These are phyloP conservation scores for Xylaria intraflava DNA, from an alignment of 495 filamentous ascomycete species.

Conservation along the genomic window DNA sequence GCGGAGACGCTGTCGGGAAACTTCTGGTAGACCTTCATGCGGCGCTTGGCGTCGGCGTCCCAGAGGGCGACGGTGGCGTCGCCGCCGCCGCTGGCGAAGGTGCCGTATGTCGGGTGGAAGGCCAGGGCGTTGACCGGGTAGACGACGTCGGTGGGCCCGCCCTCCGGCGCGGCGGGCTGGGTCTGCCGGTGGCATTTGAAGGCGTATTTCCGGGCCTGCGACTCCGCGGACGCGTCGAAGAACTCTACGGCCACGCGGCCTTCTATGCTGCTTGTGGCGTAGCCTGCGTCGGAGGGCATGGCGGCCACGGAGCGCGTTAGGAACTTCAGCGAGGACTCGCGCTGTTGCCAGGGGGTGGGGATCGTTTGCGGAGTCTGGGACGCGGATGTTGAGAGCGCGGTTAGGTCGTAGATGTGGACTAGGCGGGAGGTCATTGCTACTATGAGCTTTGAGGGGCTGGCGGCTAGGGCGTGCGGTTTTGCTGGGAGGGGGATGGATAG, in stretches of 20 bases:
- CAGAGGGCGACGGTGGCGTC: slow-evolving; percentile 93
- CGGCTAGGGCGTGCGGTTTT: slow-evolving; percentile 82
- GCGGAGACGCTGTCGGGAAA: slow-evolving; percentile 71
- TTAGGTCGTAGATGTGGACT: slow-evolving; percentile 87
- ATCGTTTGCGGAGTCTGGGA: slow-evolving; percentile 40
- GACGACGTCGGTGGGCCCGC: slow-evolving; percentile 61
- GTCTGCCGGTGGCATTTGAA: slow-evolving; percentile 93
- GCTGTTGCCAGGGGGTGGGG: slow-evolving; percentile 76
- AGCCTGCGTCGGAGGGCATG: slow-evolving; percentile 92
- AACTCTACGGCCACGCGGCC: slow-evolving; percentile 93
- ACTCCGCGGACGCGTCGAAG: slow-evolving; percentile 82
- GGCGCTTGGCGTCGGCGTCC: slow-evolving; percentile 87
- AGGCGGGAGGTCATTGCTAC: slow-evolving; percentile 92
- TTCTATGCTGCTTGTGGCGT: slow-evolving; percentile 83
- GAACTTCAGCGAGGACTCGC: slow-evolving; percentile 90
- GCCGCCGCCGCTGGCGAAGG: slow-evolving; percentile 88
- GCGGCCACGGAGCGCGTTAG: slow-evolving; percentile 90
- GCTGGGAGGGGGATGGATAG: slow-evolving; percentile 62
- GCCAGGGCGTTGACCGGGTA: slow-evolving; percentile 92
- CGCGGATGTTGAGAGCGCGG: slow-evolving; percentile 51
- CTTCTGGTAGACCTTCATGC: slow-evolving; percentile 84
- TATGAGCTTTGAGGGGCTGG: slow-evolving; percentile 75
- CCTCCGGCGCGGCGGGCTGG: slow-evolving; percentile 17
- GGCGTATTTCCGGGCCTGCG: slow-evolving; percentile 88
- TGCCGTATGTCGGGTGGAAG: slow-evolving; percentile 86